phyloP scores from a whole-genome alignment of 345 rosid species.

The Melaleuca alternifolia region DNA sequence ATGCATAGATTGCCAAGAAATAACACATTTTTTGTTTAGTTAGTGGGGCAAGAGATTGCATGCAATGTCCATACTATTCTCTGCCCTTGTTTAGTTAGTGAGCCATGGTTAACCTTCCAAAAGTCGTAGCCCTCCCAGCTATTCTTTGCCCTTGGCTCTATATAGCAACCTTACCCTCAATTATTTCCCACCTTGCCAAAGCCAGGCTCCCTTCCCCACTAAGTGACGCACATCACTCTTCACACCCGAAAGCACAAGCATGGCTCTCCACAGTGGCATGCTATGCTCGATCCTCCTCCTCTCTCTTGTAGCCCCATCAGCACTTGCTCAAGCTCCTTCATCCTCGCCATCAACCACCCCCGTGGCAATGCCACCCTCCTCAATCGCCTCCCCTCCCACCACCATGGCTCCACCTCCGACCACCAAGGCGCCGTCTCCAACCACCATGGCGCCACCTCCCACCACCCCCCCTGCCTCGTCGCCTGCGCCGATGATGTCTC shows the following conservation, averaged over 20 bases:
- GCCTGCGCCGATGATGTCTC: neutral
- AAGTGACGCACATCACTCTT: neutral
- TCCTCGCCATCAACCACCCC: neutral
- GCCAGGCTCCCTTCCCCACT: neutral
- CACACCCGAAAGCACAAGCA: neutral
- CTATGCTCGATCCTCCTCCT: neutral
- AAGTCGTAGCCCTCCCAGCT: neutral
- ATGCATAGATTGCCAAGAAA: neutral
- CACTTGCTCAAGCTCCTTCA: neutral
- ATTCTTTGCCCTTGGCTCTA: neutral
- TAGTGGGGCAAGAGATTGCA: neutral
- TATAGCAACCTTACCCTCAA: neutral
- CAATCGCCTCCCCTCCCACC: neutral
- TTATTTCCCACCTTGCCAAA: neutral
- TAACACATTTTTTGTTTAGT: neutral
- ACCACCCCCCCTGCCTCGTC: neutral
- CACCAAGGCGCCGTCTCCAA: neutral
- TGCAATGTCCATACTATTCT: neutral
- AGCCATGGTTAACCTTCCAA: neutral
- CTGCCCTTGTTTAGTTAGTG: neutral
- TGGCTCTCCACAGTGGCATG: constrained; percentile 1
- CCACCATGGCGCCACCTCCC: neutral
- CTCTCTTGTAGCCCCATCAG: neutral
- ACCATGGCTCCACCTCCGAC: neutral
- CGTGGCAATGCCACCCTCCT: neutral